phyloP scores from a whole-genome alignment of 352 stramenopile genomes.

The Phytophthora palmivora region DNA sequence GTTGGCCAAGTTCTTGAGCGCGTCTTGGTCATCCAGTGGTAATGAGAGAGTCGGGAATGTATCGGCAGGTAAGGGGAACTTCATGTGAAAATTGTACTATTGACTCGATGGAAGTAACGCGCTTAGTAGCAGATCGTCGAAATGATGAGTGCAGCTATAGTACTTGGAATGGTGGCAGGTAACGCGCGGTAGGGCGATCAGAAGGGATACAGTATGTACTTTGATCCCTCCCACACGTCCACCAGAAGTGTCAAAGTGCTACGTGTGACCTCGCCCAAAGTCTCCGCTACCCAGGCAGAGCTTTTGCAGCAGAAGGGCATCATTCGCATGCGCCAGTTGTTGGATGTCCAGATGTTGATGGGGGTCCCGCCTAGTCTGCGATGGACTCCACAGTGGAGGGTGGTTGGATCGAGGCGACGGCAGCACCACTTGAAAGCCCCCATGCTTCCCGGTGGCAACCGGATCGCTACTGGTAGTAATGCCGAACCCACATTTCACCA shows the following conservation, averaged over 20 bases:
- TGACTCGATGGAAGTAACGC: too few species aligned
- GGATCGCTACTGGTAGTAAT: not conserved
- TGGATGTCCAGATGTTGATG: conserved; percentile 30
- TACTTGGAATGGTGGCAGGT: too few species aligned
- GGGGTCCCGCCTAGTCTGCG: conserved; percentile 14
- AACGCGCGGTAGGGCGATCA: too few species aligned
- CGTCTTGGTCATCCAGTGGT: conserved; percentile 44
- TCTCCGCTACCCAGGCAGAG: conserved; percentile 22
- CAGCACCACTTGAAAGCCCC: too few species aligned
- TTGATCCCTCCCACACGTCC: conserved; percentile 11
- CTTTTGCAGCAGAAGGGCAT: conserved; percentile 29
- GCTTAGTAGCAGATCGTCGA: conserved; percentile 1
- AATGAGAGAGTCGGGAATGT: conserved; percentile 57
- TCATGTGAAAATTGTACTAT: too few species aligned
- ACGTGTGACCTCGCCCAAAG: conserved; percentile 19
- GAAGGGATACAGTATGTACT: not conserved
- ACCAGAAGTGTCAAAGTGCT: conserved; percentile 9
- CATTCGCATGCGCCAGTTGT: conserved; percentile 14
- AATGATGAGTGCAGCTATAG: conserved; percentile 13
- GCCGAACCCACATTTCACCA: conserved; percentile 6
- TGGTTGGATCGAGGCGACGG: not conserved
- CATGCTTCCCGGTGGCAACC: not conserved
- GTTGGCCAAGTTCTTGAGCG: conserved; percentile 41
- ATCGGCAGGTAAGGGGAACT: conserved; percentile 39
- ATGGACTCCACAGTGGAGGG: too few species aligned